Conservation (phyloP, 2,329 filamentous ascomycete species). For the Erysiphe pulchra region DNA sequence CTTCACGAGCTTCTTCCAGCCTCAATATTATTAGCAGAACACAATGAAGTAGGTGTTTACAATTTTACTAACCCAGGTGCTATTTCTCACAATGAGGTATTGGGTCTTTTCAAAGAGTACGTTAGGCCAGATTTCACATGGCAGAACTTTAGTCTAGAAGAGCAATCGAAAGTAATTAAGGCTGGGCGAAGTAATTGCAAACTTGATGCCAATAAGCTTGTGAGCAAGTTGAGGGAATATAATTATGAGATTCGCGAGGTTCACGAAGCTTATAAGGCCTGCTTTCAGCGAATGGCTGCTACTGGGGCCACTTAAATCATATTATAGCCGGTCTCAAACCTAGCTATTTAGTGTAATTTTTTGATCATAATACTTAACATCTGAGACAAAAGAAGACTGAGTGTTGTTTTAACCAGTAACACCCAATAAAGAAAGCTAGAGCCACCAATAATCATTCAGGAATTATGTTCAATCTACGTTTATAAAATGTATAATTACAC, state of each 20-base stretch:
- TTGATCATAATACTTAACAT: too few relatives aligned
- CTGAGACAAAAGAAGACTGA: too few relatives aligned
- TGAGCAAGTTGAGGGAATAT: conserved; percentile 32
- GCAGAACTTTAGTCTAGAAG: conserved; percentile 39
- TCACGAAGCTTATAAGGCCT: conserved; percentile 31
- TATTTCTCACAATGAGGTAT: conserved; percentile 46
- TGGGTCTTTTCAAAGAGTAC: conserved; percentile 34
- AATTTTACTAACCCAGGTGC: conserved; percentile 48
- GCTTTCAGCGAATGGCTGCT: conserved; percentile 37
- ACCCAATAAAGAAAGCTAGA: too few relatives aligned
- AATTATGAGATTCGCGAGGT: conserved; percentile 31
- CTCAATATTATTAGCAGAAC: conserved; percentile 31
- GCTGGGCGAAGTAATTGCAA: conserved; percentile 40
- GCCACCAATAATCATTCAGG: too few relatives aligned
- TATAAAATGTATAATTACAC: too few relatives aligned
- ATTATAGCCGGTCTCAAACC: too few relatives aligned
- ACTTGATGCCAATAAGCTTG: conserved; percentile 35
- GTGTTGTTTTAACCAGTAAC: too few relatives aligned
- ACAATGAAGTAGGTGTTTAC: conserved; percentile 35
- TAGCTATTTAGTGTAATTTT: too few relatives aligned
- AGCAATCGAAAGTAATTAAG: conserved; percentile 41
- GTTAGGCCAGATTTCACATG: conserved; percentile 33
- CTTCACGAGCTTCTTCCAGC: conserved; percentile 36
- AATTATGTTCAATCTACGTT: too few relatives aligned
- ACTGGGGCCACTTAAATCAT: conserved; percentile 21